Evolutionary conservation across 1,284 basidiomycete genomes (phyloP).

Genomic region (Tilletiaria anomala): DNA sequence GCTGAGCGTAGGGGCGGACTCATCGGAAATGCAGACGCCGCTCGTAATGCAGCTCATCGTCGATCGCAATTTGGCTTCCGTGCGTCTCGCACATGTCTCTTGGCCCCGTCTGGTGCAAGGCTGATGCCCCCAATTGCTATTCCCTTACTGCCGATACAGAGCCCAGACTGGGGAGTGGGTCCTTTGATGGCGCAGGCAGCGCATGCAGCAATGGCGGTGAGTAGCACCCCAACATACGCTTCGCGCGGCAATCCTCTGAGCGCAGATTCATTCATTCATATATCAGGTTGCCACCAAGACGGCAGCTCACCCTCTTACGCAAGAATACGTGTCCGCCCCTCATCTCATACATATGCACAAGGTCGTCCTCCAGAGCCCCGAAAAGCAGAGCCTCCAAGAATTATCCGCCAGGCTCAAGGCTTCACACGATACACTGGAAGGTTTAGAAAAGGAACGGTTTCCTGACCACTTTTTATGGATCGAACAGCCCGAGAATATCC

Average conservation of each 20-base stretch:
- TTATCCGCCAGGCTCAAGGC: constrained; percentile 32
- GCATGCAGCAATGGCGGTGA: constrained; percentile 45
- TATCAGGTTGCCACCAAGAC: constrained; percentile 23
- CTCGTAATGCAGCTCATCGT: too few relatives aligned
- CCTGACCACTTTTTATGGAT: constrained; percentile 45
- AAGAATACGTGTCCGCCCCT: constrained; percentile 5
- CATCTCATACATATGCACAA: constrained; percentile 32
- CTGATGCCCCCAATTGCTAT: too few relatives aligned
- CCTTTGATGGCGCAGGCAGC: constrained; percentile 49
- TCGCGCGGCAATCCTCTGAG: neutral
- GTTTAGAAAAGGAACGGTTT: constrained; percentile 9
- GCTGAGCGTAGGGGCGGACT: too few relatives aligned
- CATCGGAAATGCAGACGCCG: too few relatives aligned
- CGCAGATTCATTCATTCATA: neutral
- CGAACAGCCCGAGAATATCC: constrained; percentile 47
- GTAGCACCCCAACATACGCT: constrained; percentile 10
- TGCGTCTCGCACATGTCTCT: too few relatives aligned
- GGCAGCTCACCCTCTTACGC: neutral
- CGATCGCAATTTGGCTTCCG: too few relatives aligned
- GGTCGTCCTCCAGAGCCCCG: constrained; percentile 29
- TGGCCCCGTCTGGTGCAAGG: too few relatives aligned
- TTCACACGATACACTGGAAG: neutral
- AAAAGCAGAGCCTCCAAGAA: constrained; percentile 17
- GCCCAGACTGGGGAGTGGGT: constrained; percentile 47
- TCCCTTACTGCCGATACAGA: constrained; percentile 28